phyloP scores from a whole-genome alignment of 2,329 filamentous ascomycete genomes.

The Colletotrichum chrysophilum region DNA sequence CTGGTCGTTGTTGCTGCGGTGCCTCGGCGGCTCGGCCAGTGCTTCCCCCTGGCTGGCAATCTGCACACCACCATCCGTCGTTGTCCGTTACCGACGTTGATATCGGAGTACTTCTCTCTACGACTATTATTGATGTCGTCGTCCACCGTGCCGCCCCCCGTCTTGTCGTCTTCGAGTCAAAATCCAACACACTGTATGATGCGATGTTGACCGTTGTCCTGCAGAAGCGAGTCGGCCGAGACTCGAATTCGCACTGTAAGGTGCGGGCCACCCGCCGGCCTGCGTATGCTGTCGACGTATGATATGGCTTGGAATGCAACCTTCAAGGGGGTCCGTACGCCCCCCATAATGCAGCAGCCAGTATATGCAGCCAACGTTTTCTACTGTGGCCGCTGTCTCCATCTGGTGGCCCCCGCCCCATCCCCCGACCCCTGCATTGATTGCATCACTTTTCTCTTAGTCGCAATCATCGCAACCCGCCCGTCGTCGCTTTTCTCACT shows the following conservation, averaged over 20 bases:
- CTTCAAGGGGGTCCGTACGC: background rate
- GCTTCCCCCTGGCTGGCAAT: background rate
- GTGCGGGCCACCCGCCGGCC: background rate
- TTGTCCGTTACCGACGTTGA: background rate
- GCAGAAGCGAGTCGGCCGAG: background rate
- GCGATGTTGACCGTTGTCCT: background rate
- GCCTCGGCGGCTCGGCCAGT: background rate
- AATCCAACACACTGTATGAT: background rate
- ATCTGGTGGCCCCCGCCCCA: background rate
- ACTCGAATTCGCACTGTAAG: background rate
- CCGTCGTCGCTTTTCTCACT: background rate
- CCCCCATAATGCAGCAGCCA: background rate
- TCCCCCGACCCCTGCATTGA: slow-evolving; percentile 20
- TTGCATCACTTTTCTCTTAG: slow-evolving; percentile 23
- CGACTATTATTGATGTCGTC: background rate
- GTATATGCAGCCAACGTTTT: background rate
- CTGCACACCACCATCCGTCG: background rate
- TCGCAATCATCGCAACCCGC: slow-evolving; percentile 5
- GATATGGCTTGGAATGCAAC: background rate
- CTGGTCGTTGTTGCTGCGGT: background rate
- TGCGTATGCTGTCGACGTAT: background rate
- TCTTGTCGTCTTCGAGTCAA: background rate
- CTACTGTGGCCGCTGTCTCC: slow-evolving; percentile 1
- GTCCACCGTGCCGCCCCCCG: background rate
- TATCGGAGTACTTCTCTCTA: background rate